A percentile compares a stretch with the other conserved stretches of the same genome.
Evolutionary conservation across 2,329 filamentous ascomycete genomes (phyloP).

Genomic region (Talaromyces piceae): DNA sequence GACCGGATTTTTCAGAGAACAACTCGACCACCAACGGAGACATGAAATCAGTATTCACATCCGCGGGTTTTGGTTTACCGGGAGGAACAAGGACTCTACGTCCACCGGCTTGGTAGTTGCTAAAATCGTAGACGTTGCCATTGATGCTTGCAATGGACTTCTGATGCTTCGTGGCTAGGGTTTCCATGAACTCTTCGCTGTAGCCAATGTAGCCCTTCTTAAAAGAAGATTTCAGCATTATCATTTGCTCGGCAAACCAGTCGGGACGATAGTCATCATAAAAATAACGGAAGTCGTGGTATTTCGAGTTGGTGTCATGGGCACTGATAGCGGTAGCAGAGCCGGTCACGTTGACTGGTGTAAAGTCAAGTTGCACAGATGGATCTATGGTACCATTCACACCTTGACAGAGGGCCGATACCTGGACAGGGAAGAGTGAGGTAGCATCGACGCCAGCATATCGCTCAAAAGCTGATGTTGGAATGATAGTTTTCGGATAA

Average conservation of each 20-base stretch:
- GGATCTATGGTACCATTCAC: constrained; percentile 57
- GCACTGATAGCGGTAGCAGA: constrained; percentile 57
- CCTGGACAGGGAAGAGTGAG: constrained; percentile 83
- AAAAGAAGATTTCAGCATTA: constrained; percentile 66
- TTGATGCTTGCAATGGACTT: constrained; percentile 72
- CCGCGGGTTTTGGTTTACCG: constrained; percentile 43
- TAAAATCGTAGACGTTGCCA: constrained; percentile 78
- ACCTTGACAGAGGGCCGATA: constrained; percentile 83
- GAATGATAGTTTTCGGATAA: constrained; percentile 61
- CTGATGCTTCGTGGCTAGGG: constrained; percentile 52
- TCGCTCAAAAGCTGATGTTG: constrained; percentile 57
- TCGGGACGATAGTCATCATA: constrained; percentile 76
- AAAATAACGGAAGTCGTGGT: constrained; percentile 87
- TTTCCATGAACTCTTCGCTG: constrained; percentile 66
- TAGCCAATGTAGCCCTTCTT: constrained; percentile 85
- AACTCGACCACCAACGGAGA: constrained; percentile 62
- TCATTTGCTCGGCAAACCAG: constrained; percentile 89
- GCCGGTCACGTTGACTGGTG: constrained; percentile 65
- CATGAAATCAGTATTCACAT: constrained; percentile 70
- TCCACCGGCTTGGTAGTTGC: constrained; percentile 70
- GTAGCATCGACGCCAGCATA: constrained; percentile 89
- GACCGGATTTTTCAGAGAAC: constrained; percentile 67
- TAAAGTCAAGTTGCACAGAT: constrained; percentile 78
- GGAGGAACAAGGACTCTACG: constrained; percentile 53
- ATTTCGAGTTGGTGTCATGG: constrained; percentile 65